Evolutionary conservation across 495 filamentous ascomycete genomes (phyloP), one percentile per base, ranked within the genome.

Genomic region (Diplogelasinospora grovesii): DNA sequence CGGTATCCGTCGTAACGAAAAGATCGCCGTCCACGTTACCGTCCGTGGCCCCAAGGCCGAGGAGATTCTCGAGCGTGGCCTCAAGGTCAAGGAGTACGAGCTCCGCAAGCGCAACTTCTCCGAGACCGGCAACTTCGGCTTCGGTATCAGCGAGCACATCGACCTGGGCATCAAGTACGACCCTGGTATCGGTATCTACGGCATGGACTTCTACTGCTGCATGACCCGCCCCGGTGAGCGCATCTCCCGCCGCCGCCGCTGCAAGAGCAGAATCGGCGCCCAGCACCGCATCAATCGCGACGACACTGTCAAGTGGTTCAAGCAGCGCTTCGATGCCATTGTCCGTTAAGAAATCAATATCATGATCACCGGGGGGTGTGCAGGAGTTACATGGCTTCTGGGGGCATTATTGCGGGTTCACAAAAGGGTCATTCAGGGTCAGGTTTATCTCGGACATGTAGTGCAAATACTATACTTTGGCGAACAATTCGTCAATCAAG

Each of bases 201-300:
- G 93, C 71, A 99, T 99, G 93, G 93, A 99, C 78, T 99, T 99
- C 80, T 99, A 95, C 84, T 87, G 82, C 85, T 96, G 90, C 86
- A 99, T 99, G 93, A 72, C 87, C 76, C 88, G 93, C 56, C 93
- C 90, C 47, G 93, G 93, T 74, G 87, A 93, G 79, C 89, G 92
- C 65, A 88, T 99, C 64, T 81, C 89, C 65, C 89, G 86, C 76
- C 88, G 93, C 57, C 82, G 90, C 61, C 86, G 90, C 59, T 78
- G 73, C 77, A 85, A 93, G 78, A 73, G 80, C 73, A 73, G 70
- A 57, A 80, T 99, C 61, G 93, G 93, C 61, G 64, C 83, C 58
- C 73, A 71, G 64, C 93, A 99, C 83, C 81, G 82, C 57, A 95
- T 99, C 79, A 85, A 77, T 78, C 80, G 85, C 57, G 68, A 70